Evolutionary conservation across 495 filamentous ascomycete genomes (phyloP), one percentile per base, ranked within the genome.

Genomic region (Penicillium silybi): DNA sequence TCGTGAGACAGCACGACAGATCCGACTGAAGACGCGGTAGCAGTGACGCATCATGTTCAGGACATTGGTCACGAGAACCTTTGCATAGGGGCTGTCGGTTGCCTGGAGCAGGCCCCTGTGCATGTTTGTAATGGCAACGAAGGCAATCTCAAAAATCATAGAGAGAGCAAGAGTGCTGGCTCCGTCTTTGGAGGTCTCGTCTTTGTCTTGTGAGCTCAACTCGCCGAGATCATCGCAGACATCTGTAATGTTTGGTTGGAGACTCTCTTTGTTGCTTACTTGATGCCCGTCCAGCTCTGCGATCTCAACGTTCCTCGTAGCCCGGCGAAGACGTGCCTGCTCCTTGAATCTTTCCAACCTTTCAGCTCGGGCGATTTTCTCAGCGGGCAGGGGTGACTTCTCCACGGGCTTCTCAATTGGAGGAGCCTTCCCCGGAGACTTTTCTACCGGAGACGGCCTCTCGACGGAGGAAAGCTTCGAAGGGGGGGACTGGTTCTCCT

Each of bases 261-360:
- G 53, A 15, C 34, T 35, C 5, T 55, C 44, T 47, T 57, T 59
- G 27, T 32, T 44, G 16, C 34, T 60, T 1, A 76, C 60, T 54
- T 76, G 73, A 20, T 66, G 63, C 6, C 73, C 71, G 42, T 76
- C 73, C 25, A 76, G 46, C 46, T 76, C 73, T 2, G 71, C 73
- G 15, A 76, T 67, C 4, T 34, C 44, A 20, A 49, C 39, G 19
- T 35, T 38, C 47, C 34, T 57, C 9, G 46, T 37, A 5, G 54
- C 48, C 6, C 59, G 52, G 4, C 53, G 60, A 10, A 54, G 27
- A 11, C 55, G 61, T 7, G 63, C 57, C 15, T 59, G 52, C n/a
- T 56, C 37, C 32, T 60, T 63, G 41, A 57, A 54, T 26, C 41
- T 56, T 25, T 61, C 60, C 4, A 50, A 42, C 20, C 50, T 52